Base-by-base conservation (phyloP, 73 alveolate genomes). In the Blepharisma stoltei region DNA sequence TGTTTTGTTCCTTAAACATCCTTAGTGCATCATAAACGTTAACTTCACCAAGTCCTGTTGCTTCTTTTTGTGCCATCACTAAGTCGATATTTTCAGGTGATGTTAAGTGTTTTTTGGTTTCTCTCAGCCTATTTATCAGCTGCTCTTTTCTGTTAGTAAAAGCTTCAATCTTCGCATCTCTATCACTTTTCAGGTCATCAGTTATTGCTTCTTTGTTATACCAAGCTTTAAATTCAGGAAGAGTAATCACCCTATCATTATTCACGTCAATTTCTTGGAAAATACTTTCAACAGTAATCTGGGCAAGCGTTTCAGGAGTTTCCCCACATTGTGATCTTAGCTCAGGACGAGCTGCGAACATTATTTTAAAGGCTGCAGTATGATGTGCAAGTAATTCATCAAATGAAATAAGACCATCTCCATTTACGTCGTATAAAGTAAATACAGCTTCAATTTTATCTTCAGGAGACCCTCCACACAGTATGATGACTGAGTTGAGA, bases 361-460 rank as follows among this genome's bases (percentile, higher is more conserved):
- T 20, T 14, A 60, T 60, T 38, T 9, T 18, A 60, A 60, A 18
- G 18, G 18, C 45, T 1, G 37, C 46, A 14, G 37, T 60, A 2
- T 18, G 45, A 60, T 60, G 73, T 38, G 18, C 73, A 14, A 60
- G 18, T 14, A 60, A 9, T 18, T 18, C 73, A 14, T 60, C 73
- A 60, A 18, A 60, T 2, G 73, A 60, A 9, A 60, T 25, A 14
- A 60, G 73, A 1, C 73, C 73, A 60, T 60, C 73, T 20, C 73
- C 73, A 60, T 25, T 25, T 0, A 18, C 47, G 23, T 60, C 73
- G 23, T 60, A 25, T 18, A 60, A 18, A n/a, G 46, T 25, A 25
- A 60, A 60, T 2, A 25, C 11, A 20, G 73, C 73, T 18, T 60
- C 45, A 60, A 25, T 9, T 60, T 60, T 60, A 18, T n/a, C 73